These are phyloP conservation scores for Ascochyta lentis DNA, from an alignment of 2,329 filamentous ascomycete species.

Conservation along the genomic window DNA sequence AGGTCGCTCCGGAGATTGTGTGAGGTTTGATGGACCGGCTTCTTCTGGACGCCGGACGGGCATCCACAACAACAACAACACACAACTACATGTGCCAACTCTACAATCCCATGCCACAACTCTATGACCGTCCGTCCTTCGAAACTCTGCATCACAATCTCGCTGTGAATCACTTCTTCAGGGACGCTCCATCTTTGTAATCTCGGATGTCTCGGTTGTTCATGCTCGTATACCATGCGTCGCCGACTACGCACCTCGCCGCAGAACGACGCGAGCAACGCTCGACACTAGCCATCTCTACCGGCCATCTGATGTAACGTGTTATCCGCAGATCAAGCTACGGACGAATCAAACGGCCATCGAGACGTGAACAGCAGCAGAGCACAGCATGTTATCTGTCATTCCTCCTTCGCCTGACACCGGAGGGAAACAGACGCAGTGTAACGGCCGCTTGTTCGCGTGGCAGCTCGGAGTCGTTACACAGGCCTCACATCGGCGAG, in stretches of 20 bases:
- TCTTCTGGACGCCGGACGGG: neutral
- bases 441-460: constrained; percentile 10
- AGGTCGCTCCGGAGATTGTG: constrained; percentile 11
- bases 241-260: constrained; percentile 5
- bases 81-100: no score
- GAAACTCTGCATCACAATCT: no score
- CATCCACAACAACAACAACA: neutral
- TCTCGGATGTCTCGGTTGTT: neutral
- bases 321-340: no score
- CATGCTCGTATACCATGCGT: neutral
- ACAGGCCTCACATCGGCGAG: constrained; percentile 9
- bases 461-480: constrained; percentile 8
- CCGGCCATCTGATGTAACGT: no score
- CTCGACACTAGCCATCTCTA: no score
- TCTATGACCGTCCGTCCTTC: no score
- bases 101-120: no score
- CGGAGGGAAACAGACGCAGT: constrained; percentile 7
- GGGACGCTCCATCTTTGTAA: neutral
- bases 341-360: no score
- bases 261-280: neutral
- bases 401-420: neutral
- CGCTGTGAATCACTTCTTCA: no score
- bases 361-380: neutral
- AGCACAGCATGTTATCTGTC: neutral
- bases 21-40: constrained; percentile 1